Base-by-base conservation (phyloP, 139 green algal species). In the Microglena sp. region DNA sequence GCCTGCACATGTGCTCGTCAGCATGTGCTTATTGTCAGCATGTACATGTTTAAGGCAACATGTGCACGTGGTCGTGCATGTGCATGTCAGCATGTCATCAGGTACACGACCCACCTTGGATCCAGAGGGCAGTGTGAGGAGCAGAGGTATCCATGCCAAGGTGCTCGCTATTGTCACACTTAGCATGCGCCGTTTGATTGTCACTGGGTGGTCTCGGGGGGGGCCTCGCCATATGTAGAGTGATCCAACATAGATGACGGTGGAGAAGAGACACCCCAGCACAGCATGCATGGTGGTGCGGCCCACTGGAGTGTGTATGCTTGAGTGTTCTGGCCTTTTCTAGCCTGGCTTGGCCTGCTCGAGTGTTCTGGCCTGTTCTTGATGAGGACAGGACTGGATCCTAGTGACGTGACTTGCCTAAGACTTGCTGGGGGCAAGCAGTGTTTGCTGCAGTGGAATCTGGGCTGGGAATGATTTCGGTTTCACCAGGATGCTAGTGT, bases 181-280 rank as follows among this genome's bases (percentile, higher is more conserved):
- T 11, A 55, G 35, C 55, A 65, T 67, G 53, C 46, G 40, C 2
- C 46, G 67, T 45, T 67, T 70, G 5, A 89, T 78, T 2, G 71
- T 83, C 0, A 7, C 32, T 0, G 78, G 69, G 44, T 87, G 68
- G 59, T 80, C 65, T 27, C 73, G 54, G 0, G 58, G 69, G 43
- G 1, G 29, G 21, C 26, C 32, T 0, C 46, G 44, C 60, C 55
- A 64, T 6, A 81, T 6, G 40, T 82, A 79, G 2, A 87, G 67
- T 1, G 75, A 43, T 1, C 62, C 72, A 2, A 87, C 80, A 45
- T 78, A 87, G 0, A 27, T n/a, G 7, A 31, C 5, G 0, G 66
- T 68, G 31, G 62, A 68, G 1, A 45, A 29, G 0, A 75, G 4
- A 54, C 80, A 86, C 2, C 60, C 58, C 5, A 73, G 22, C 21